Base-by-base conservation (phyloP, 306 rosid genomes). In the Rosa rugosa region DNA sequence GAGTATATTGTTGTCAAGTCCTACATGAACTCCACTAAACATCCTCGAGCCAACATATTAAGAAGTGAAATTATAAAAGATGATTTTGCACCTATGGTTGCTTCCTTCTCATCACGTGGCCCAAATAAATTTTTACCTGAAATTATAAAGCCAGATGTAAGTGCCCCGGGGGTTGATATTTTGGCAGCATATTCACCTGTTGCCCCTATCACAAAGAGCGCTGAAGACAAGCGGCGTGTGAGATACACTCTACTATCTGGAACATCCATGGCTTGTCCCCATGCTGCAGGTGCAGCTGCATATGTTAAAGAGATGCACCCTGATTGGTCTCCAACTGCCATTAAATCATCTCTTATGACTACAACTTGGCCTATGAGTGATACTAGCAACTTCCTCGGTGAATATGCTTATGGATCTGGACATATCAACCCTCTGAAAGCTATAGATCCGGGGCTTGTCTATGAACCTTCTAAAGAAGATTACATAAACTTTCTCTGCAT, bases 191-290 rank as follows among this genome's bases (percentile, higher is more conserved):
- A 73, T 82, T 68, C 74, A 36, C 64, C 45, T 36, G 45, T 16
- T 14, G 49, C 67, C 6, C 5, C 36, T n/a, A 12, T 74, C 27
- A 17, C 79, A 0, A 20, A 41, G 4, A 13, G 1, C 11, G 8
- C 2, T n/a, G 57, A 71, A 11, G 87, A 84, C 62, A 50, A 5
- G 0, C 71, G 83, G 72, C 38, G 46, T 11, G 51, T 66, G 42
- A 73, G 76, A 27, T 84, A 66, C 51, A 81, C 65, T 57, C 64
- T 81, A 44, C 68, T 81, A 69, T 81, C 87, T 44, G 85, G 87
- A 59, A 84, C 87, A 4, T 84, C 87, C 71, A 84, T 84, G 83
- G 38, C 81, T 77, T 84, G 87, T 22, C 87, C 87, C 17, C 87
- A 81, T 51, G 85, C 80, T 16, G 79, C 85, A 0, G 85, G 78